Conservation (phyloP, 208 protist genomes). For the Sergeia podlipaevii region DNA sequence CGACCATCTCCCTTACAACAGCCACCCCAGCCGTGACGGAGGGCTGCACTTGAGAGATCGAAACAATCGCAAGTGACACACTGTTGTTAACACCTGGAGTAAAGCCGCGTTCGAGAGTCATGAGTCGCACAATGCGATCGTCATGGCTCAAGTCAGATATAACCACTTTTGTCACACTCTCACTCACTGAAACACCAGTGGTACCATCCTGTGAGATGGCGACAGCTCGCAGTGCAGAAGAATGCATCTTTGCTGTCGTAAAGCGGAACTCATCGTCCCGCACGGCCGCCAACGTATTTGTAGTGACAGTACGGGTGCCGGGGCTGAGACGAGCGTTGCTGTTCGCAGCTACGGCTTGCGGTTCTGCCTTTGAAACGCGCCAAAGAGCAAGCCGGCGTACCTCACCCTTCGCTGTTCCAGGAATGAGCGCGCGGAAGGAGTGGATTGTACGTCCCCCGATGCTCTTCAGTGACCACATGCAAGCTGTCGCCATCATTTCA, state of each 20-base stretch:
- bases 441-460: slow-evolving; percentile 19
- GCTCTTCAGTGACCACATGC: slow-evolving; percentile 14
- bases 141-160: slow-evolving; percentile 44
- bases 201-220: slow-evolving; percentile 51
- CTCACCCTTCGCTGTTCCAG: slow-evolving; percentile 30
- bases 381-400: slow-evolving; percentile 42
- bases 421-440: slow-evolving; percentile 36
- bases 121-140: slow-evolving; percentile 17
- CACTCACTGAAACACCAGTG: slow-evolving; percentile 55
- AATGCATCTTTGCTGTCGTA: slow-evolving; percentile 10
- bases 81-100: slow-evolving; percentile 23
- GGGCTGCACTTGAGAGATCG: slow-evolving; percentile 11
- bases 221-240: slow-evolving; percentile 41
- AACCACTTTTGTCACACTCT: slow-evolving; percentile 45
- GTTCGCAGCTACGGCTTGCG: no score
- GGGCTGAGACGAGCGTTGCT: no score
- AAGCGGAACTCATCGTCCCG: neutral
- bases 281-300: slow-evolving; percentile 3
- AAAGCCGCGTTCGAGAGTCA: slow-evolving; percentile 34
- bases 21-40: neutral
- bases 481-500: slow-evolving; percentile 36
- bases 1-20: slow-evolving; percentile 16
- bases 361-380: no score
- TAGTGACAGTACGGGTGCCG: neutral
- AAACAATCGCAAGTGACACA: slow-evolving; percentile 26